Evolutionary conservation across 768 basidiomycete species (phyloP).

Genomic region (Leccinum longicurvipes): DNA sequence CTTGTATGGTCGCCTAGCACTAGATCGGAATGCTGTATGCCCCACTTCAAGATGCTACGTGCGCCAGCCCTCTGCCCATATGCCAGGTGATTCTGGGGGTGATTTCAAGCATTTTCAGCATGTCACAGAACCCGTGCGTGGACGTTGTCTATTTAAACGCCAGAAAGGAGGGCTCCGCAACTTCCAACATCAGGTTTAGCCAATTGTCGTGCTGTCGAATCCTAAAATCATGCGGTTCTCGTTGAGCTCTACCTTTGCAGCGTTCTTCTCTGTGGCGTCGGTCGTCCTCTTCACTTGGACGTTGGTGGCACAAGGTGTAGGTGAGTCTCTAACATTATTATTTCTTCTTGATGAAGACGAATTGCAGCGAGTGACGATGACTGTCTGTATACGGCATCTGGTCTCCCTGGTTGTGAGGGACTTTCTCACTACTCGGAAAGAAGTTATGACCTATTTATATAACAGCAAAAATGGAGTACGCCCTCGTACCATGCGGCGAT

Average conservation of each 20-base stretch:
- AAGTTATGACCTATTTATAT: background rate
- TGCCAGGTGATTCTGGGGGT: background rate
- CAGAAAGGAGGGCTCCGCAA: background rate
- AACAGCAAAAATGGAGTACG: background rate
- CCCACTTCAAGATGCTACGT: conserved; percentile 4
- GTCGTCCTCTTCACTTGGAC: conserved; percentile 5
- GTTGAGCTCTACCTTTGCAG: background rate
- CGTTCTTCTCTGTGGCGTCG: background rate
- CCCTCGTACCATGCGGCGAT: background rate
- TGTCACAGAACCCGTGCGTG: background rate
- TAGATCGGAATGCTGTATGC: background rate
- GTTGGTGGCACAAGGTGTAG: conserved; percentile 5
- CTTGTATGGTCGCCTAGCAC: background rate
- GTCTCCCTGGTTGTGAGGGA: background rate
- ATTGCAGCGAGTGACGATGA: background rate
- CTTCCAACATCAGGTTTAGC: background rate
- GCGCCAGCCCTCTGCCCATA: background rate
- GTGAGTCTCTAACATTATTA: conserved; percentile 9
- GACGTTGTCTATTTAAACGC: background rate
- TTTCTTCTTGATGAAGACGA: background rate
- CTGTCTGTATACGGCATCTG: background rate
- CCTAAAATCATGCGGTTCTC: conserved; percentile 6
- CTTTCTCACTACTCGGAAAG: background rate
- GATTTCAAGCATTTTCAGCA: background rate
- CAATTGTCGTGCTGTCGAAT: background rate